Evolutionary conservation across 2,329 filamentous ascomycete genomes (phyloP).

Genomic region (Neofusicoccum ribis): DNA sequence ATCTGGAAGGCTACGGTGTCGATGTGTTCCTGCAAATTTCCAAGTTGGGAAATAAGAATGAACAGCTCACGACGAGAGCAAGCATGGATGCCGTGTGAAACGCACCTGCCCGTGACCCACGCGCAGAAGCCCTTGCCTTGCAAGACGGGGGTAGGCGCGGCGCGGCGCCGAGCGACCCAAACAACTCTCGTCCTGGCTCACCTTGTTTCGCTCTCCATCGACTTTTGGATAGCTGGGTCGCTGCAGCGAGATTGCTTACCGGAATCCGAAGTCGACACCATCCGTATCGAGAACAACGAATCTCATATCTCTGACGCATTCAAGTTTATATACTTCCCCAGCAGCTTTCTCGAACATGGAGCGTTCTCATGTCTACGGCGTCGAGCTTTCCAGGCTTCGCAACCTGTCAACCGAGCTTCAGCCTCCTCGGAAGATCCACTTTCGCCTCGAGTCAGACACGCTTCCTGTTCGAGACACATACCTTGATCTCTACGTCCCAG

Average conservation of each 20-base stretch:
- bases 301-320: background rate
- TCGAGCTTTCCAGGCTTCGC: conserved; percentile 18
- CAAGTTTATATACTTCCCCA: background rate
- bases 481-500: conserved; percentile 15
- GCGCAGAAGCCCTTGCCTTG: background rate
- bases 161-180: background rate
- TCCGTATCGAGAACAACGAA: conserved; percentile 1
- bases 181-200: background rate
- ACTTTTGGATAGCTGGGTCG: background rate
- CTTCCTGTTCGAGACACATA: background rate
- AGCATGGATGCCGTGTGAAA: conserved; percentile 52
- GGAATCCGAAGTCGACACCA: background rate
- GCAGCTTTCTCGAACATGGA: conserved; percentile 3
- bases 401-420: background rate
- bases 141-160: background rate
- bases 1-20: conserved; percentile 90
- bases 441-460: conserved; percentile 5
- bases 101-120: background rate
- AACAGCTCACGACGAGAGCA: conserved; percentile 70
- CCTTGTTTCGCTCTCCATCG: background rate
- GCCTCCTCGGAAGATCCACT: conserved; percentile 4
- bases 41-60: conserved; percentile 96
- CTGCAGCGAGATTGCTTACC: background rate
- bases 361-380: conserved; percentile 1
- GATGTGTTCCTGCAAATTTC: conserved; percentile 96